Conservation (phyloP, 805 yeast genomes). For the Yueomyces sinensis region DNA sequence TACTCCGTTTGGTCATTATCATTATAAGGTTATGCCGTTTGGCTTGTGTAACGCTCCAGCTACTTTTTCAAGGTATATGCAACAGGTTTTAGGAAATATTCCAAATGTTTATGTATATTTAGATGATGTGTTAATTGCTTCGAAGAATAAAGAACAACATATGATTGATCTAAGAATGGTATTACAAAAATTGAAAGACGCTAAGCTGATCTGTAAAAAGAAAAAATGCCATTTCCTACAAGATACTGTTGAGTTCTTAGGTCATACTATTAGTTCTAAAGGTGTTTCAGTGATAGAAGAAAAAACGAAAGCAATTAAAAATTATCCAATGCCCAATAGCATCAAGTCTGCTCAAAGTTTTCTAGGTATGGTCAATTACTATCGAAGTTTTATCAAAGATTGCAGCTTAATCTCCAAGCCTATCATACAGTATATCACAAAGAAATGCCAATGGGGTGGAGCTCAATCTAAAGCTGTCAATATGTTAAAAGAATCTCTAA, state of each 20-base stretch:
- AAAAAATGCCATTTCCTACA: conserved; percentile 7
- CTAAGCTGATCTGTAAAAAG: conserved; percentile 4
- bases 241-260: conserved; percentile 4
- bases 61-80: conserved; percentile 10
- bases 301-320: conserved; percentile 7
- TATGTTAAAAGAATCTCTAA: not conserved
- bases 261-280: conserved; percentile 3
- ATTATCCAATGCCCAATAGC: conserved; percentile 2
- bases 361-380: conserved; percentile 4
- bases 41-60: conserved; percentile 9
- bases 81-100: conserved; percentile 6
- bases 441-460: conserved; percentile 1
- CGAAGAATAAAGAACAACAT: conserved; percentile 3
- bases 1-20: conserved; percentile 7
- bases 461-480: conserved; percentile 1
- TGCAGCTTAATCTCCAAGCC: conserved; percentile 2
- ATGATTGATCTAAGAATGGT: conserved; percentile 7
- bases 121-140: conserved; percentile 8
- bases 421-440: conserved; percentile 1
- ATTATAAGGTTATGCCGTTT: conserved; percentile 10
- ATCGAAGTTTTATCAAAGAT: conserved; percentile 3
- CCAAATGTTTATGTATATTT: conserved; percentile 6
- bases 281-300: conserved; percentile 4
- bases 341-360: conserved; percentile 7
- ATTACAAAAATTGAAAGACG: conserved; percentile 1